Base-by-base conservation (phyloP, 495 filamentous ascomycete genomes). In the Choiromyces venosus region DNA sequence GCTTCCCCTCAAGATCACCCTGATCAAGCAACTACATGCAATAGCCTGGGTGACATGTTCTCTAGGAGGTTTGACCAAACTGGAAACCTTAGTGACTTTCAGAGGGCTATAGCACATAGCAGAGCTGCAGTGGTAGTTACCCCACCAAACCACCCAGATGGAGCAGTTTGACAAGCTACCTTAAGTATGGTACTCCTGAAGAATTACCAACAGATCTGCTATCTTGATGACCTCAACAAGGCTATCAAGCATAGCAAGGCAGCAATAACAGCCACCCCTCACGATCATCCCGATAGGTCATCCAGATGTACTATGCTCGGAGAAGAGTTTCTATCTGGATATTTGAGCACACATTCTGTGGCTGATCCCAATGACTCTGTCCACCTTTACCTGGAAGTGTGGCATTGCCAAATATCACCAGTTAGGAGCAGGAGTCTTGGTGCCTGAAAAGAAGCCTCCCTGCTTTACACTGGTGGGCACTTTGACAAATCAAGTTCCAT, bases 401-500 rank as follows among this genome's bases (percentile, higher is more conserved):
- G n/a, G n/a, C n/a, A n/a, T n/a, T n/a, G n/a, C n/a, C n/a, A n/a
- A n/a, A n/a, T n/a, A n/a, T n/a, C n/a, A n/a, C n/a, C n/a, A n/a
- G n/a, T n/a, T n/a, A n/a, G n/a, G n/a, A n/a, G n/a, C n/a, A n/a
- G n/a, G n/a, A n/a, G n/a, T n/a, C n/a, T n/a, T n/a, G n/a, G n/a
- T n/a, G 71, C 66, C 40, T 42, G 71, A 2, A 37, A 29, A 9
- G 39, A n/a, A 18, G 29, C 65, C 0, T 37, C 19, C 25, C n/a
- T 9, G 38, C 35, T 39, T 21, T 37, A 7, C n/a, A n/a, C n/a
- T 7, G 14, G 18, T 36, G 40, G 16, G 6, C 56, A 18, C 14
- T 65, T n/a, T 74, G 52, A 69, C 18, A 44, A 67, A 33, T 42
- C 73, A 21, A 70, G 39, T 38, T 36, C 25, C 7, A 18, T 73